Evolutionary conservation across 768 basidiomycete genomes (phyloP).

Genomic region (Naganishia friedmannii): DNA sequence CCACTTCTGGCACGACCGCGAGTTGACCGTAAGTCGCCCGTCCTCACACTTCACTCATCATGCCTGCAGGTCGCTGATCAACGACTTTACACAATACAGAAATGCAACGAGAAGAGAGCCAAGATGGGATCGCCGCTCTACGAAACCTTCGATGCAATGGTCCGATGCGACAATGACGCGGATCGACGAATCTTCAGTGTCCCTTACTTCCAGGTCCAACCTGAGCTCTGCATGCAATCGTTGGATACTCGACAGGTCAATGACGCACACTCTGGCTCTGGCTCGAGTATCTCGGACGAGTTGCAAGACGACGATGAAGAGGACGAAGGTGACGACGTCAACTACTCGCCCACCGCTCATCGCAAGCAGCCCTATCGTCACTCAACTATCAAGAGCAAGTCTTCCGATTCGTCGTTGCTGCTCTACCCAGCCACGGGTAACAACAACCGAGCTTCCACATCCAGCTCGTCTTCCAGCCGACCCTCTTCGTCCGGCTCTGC

Average conservation of each 20-base stretch:
- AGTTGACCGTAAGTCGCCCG: background rate
- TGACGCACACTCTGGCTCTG: background rate
- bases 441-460: too few relatives aligned
- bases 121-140: background rate
- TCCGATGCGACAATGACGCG: background rate
- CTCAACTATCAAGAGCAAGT: too few relatives aligned
- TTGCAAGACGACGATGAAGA: background rate
- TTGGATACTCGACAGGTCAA: background rate
- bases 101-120: background rate
- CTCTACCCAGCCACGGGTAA: too few relatives aligned
- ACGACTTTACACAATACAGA: background rate
- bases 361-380: background rate
- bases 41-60: background rate
- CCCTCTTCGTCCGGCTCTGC: background rate
- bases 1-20: background rate
- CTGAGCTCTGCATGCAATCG: background rate
- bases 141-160: background rate
- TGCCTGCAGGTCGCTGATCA: background rate
- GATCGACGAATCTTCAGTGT: background rate
- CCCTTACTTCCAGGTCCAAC: background rate
- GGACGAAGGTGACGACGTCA: background rate
- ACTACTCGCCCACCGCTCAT: background rate
- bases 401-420: too few relatives aligned
- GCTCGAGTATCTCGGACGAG: background rate
- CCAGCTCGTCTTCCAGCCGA: too few relatives aligned